Evolutionary conservation across 306 rosid genomes (phyloP), one percentile per base, ranked within the genome.

Genomic region (Sphenostylis stenocarpa): DNA sequence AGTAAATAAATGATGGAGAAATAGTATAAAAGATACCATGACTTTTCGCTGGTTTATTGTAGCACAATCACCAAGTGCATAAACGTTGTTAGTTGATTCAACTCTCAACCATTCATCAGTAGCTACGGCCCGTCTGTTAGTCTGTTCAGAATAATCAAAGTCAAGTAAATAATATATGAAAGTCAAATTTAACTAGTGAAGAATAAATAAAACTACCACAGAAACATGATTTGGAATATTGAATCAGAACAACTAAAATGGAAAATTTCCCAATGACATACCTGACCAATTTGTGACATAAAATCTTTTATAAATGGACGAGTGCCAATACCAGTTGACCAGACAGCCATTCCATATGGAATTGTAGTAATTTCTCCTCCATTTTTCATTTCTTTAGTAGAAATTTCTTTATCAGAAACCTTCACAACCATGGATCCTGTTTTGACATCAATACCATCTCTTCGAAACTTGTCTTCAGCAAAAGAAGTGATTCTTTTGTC

Each of bases 31-130:
- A 79, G 21, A 72, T 82, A 92, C 98, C 97, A 92, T 86, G 91
- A 94, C 97, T 90, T 78, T 94, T 43, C 98, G 91, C 88, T 94
- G 98, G 84, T 94, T 94, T 85, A 94, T 92, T 47, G 98, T 92
- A 38, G 96, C 96, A 65, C 98, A 91, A 75, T 94, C 98, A 75
- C 98, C 98, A 67, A 94, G 91, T 19, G 98, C 96, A 80, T 94
- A 94, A 74, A 94, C 82, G 24, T 84, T 86, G 83, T 84, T 82
- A 29, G 91, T 85, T 81, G 95, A 93, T 78, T 94, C 98, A 36
- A 89, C 96, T 77, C 98, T 89, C 83, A 94, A 88, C 98, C 98
- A 94, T 77, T 94, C 98, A 72, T 94, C 98, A 38, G 97, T 94
- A 20, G 98, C 98, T 23, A 94, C 39, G 31, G 90, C 98, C 52